Base-by-base conservation (phyloP, 306 rosid genomes). In the Vigna unguiculata region DNA sequence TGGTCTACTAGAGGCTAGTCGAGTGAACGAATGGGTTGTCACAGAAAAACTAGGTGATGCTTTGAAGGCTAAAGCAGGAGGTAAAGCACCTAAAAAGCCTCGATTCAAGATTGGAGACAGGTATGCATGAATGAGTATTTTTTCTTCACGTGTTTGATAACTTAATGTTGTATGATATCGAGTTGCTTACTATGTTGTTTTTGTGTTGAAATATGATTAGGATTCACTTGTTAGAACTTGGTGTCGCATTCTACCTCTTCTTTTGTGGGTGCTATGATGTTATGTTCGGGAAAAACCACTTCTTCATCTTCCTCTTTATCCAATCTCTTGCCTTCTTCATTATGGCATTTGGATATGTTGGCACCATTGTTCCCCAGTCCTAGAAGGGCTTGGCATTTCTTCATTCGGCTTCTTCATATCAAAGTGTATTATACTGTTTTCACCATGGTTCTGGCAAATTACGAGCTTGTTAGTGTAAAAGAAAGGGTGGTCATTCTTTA, bases 1-100 rank as follows among this genome's bases (percentile, higher is more conserved):
- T 3, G 99, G 99, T 64, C 86, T 95, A 4, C 78, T 95, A 2
- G 99, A 91, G 86, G 82, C 90, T n/a, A 91, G 86, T 78, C 73
- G 98, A 59, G 97, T 88, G 78, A 92, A 95, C 22, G 99, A 95
- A 79, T 95, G 98, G 99, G 79, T 95, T 49, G 99, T 95, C 69
- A 95, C 99, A 4, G 99, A 95, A 85, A 95, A 95, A 69, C 90
- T 95, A 25, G 99, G 98, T 52, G 97, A 87, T 71, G 87, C 88
- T 74, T 85, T 92, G 74, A 92, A 90, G 84, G 59, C 45, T 46
- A 92, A 88, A 80, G 49, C 76, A 13, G 80, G 83, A 28, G 53
- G 59, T 4, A 91, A 92, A 86, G 74, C 89, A 54, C 86, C 86
- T 47, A 88, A 73, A 76, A 92, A 85, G 59, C 90, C 90, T 45